Evolutionary conservation across 2,329 filamentous ascomycete species (phyloP).

Genomic region (Keithomyces neogunnii): DNA sequence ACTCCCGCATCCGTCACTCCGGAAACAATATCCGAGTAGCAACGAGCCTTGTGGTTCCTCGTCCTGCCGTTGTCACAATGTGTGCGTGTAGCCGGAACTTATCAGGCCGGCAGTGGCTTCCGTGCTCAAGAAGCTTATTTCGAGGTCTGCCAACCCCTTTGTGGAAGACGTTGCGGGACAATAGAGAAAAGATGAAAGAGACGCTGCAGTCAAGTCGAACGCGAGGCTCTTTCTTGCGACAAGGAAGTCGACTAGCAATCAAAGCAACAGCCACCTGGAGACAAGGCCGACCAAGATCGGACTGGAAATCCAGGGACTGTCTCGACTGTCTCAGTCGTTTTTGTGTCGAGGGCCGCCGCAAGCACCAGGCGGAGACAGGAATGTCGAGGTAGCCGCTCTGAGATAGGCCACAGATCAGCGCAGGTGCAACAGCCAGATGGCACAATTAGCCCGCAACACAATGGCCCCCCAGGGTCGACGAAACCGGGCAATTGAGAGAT

Average conservation of each 20-base stretch:
- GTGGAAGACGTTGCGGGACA: not conserved
- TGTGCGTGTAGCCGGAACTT: not conserved
- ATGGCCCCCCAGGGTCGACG: too few relatives aligned
- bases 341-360: not conserved
- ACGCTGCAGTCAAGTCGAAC: not conserved
- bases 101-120: not conserved
- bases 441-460: not conserved
- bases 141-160: not conserved
- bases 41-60: not conserved
- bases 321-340: too few relatives aligned
- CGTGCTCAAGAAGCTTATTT: not conserved
- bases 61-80: not conserved
- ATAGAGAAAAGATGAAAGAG: not conserved
- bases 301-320: not conserved
- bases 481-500: too few relatives aligned
- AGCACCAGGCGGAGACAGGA: not conserved
- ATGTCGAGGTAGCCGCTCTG: not conserved
- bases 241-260: not conserved
- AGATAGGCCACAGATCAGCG: not conserved
- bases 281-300: not conserved
- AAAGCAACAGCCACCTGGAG: not conserved
- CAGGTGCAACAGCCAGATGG: not conserved
- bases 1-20: slow-evolving; percentile 14
- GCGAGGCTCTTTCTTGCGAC: not conserved
- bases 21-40: slow-evolving; percentile 9